These are phyloP conservation scores for Monilinia aucupariae DNA, from an alignment of 2,329 filamentous ascomycete species.

Conservation along the genomic window DNA sequence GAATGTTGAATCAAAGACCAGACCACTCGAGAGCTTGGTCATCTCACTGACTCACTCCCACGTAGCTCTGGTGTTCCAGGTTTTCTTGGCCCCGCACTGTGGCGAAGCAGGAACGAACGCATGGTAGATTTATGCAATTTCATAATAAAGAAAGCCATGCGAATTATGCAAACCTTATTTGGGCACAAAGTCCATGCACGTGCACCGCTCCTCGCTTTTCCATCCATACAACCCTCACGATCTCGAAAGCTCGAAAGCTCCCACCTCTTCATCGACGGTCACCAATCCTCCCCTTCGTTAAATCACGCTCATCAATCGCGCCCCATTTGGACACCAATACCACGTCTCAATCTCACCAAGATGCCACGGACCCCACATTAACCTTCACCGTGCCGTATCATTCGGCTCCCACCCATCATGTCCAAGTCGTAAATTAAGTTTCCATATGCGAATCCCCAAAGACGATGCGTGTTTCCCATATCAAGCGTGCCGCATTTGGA, in stretches of 20 bases:
- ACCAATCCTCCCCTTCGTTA: background rate
- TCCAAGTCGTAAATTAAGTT: background rate
- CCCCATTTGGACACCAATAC: background rate
- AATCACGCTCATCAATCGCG: background rate
- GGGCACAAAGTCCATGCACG: too few species aligned
- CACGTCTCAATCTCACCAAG: background rate
- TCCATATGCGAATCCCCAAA: background rate
- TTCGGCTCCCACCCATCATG: background rate
- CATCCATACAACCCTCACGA: background rate
- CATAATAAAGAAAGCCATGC: too few species aligned
- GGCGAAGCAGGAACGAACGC: background rate
- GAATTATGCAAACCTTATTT: background rate
- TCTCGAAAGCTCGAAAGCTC: background rate
- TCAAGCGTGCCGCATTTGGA: background rate
- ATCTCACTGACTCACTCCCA: too few species aligned
- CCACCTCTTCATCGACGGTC: background rate
- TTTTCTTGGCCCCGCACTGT: background rate
- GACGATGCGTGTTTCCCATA: slow-evolving; percentile 6
- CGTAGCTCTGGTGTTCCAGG: too few species aligned
- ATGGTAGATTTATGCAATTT: too few species aligned
- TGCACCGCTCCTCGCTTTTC: background rate
- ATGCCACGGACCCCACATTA: slow-evolving; percentile 4
- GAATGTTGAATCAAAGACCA: too few species aligned
- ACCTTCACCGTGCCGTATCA: background rate
- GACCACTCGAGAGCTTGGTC: too few species aligned